Base-by-base conservation (phyloP, 257 asterid genomes). In the Phtheirospermum japonicum region DNA sequence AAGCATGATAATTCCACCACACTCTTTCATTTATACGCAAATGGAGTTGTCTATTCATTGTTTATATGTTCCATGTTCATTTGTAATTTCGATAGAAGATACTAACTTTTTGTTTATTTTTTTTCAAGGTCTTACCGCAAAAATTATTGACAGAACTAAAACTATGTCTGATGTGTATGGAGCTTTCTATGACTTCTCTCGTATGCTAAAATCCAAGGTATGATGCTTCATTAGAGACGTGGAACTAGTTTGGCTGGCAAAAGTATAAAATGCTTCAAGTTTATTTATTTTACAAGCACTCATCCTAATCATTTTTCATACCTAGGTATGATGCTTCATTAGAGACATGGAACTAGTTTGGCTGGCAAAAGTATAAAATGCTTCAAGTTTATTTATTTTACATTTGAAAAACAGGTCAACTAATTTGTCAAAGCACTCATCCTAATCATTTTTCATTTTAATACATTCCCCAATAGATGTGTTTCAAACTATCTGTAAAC, bases 201-300 rank as follows among this genome's bases (percentile, higher is more conserved):
- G 83, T 48, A 83, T 89, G 96, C 80, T 93, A 50, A 85, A 82
- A 70, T 85, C 78, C 48, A 89, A 93, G 99, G 99, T 93, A 84
- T 37, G 76, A 43, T 48, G 63, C 73, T 70, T 66, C 51, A 12
- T 57, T 58, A 14, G 42, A 37, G 45, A 48, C 17, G 50, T 46
- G 4, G 30, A 64, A 55, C 59, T 58, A 53, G 54, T 51, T 67
- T 52, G 43, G 37, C 57, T 61, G 32, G 55, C 51, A 54, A 43
- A 31, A 48, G n/a, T 49, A 5, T 36, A 51, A 19, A 51, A 2
- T 51, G 57, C 33, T 20, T 17, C 53, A 46, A 23, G 28, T 23
- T 23, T 23, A 1, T 23, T 23, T 23, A 23, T 23, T 23, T 23
- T 23, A 23, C 28, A 23, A 23, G 28, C 28, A 23, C 28, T 23